Conservation (phyloP, 225 moss, liverwort and hornwort genomes). For the Pseudisothecium myosuroides region DNA sequence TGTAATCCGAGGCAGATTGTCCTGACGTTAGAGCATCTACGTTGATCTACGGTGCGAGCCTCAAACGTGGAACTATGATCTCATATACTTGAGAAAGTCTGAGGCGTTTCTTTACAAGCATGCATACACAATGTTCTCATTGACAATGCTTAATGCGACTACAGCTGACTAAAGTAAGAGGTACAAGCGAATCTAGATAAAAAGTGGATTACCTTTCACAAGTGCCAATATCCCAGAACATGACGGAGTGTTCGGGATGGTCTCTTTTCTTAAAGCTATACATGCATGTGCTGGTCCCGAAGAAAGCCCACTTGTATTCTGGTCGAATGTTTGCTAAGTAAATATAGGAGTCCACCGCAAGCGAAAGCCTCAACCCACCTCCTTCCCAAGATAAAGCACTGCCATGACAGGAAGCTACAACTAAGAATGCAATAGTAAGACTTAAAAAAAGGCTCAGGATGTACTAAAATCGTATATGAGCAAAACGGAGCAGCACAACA, state of each 20-base stretch:
- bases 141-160: not conserved
- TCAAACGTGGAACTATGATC: not conserved
- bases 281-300: conserved; percentile 69
- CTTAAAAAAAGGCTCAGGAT: not conserved
- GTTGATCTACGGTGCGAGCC: not conserved
- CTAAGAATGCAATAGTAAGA: not conserved
- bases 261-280: conserved; percentile 77
- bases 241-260: conserved; percentile 61
- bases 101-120: not conserved
- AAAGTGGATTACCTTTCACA: conserved; percentile 49
- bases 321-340: conserved; percentile 81
- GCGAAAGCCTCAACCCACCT: conserved; percentile 73
- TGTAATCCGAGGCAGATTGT: not conserved
- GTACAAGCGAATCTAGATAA: not conserved
- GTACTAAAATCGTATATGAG: not conserved
- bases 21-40: not conserved
- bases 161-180: not conserved
- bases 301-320: conserved; percentile 82
- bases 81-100: not conserved
- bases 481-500: not conserved
- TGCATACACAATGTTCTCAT: not conserved
- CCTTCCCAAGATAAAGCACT: conserved; percentile 92
- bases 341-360: conserved; percentile 78
- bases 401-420: not conserved
- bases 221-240: conserved; percentile 84